These are phyloP conservation scores for Malus hybrid DNA, from an alignment of 331 rosid species.

Conservation along the genomic window DNA sequence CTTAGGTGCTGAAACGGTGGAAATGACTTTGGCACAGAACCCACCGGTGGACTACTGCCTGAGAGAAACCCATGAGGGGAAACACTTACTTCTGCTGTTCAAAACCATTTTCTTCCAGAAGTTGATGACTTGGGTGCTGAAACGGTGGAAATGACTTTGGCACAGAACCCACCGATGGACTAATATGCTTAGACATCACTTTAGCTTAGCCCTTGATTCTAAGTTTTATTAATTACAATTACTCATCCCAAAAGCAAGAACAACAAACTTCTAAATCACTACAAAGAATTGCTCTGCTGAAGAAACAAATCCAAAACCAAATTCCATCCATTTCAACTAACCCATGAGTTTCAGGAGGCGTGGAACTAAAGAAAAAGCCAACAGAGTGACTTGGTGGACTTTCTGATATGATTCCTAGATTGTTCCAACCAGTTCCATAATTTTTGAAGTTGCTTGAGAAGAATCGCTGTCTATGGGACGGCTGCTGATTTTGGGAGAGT, in stretches of 20 bases:
- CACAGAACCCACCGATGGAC: slow-evolving; percentile 94
- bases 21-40: too few species aligned
- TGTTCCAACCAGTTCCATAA: slow-evolving; percentile 59
- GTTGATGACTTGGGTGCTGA: slow-evolving; percentile 99
- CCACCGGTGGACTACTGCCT: too few species aligned
- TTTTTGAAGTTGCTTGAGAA: slow-evolving; percentile 80
- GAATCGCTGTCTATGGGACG: slow-evolving; percentile 68
- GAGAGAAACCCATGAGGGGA: too few species aligned
- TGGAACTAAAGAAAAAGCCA: slow-evolving; percentile 92
- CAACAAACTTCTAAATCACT: neutral
- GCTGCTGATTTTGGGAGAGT: slow-evolving; percentile 49
- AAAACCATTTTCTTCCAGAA: slow-evolving; percentile 91
- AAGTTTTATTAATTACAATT: neutral
- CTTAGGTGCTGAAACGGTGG: too few species aligned
- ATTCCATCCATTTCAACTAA: slow-evolving; percentile 42
- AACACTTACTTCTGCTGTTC: slow-evolving; percentile 94
- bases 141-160: slow-evolving; percentile 91
- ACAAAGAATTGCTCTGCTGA: neutral
- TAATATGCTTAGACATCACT: slow-evolving; percentile 13
- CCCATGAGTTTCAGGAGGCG: slow-evolving; percentile 89
- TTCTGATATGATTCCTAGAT: slow-evolving; percentile 73
- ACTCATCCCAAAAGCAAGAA: slow-evolving; percentile 1
- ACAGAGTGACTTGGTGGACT: slow-evolving; percentile 92
- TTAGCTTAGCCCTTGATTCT: slow-evolving; percentile 6
- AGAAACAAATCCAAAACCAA: slow-evolving; percentile 1